Percentiles rank a stretch among this genome's conserved stretches.
Conservation (phyloP, 108 stramenopile species). For the Cyclostephanos invisitatus region DNA sequence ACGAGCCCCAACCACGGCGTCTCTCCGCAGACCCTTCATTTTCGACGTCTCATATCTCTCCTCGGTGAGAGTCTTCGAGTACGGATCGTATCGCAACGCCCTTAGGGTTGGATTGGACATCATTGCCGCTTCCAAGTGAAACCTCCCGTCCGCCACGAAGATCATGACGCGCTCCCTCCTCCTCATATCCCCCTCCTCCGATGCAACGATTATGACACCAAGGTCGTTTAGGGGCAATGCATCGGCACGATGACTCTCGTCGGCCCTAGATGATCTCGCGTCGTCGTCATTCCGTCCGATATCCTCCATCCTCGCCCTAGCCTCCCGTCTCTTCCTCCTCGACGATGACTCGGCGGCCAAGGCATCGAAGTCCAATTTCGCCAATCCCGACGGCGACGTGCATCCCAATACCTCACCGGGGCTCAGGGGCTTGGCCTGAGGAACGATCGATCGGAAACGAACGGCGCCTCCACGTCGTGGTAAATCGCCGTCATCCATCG, state of each 20-base stretch:
- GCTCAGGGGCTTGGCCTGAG: constrained; percentile 91
- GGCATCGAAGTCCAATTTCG: constrained; percentile 22
- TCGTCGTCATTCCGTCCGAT: not conserved
- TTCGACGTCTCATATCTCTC: constrained; percentile 90
- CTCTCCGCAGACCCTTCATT: constrained; percentile 78
- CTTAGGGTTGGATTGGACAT: constrained; percentile 92
- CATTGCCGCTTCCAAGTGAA: constrained; percentile 98
- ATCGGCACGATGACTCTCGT: not conserved
- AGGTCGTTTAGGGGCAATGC: not conserved
- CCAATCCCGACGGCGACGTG: constrained; percentile 78
- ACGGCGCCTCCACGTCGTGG: not conserved
- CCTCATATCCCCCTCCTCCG: not conserved
- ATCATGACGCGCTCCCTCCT: constrained; percentile 68
- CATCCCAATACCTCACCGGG: constrained; percentile 98
- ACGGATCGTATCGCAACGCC: constrained; percentile 96
- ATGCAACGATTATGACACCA: not conserved
- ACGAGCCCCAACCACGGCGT: constrained; percentile 54
- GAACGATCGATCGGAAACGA: constrained; percentile 48
- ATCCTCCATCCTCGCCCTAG: not conserved
- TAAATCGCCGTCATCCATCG: not conserved
- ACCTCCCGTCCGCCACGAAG: constrained; percentile 98
- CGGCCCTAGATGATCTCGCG: too few relatives aligned
- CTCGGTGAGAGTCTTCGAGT: constrained; percentile 86
- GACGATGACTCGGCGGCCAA: not conserved
- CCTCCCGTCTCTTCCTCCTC: not conserved